phyloP scores from a whole-genome alignment of 106 monocot genomes.

The Posidonia australis region DNA sequence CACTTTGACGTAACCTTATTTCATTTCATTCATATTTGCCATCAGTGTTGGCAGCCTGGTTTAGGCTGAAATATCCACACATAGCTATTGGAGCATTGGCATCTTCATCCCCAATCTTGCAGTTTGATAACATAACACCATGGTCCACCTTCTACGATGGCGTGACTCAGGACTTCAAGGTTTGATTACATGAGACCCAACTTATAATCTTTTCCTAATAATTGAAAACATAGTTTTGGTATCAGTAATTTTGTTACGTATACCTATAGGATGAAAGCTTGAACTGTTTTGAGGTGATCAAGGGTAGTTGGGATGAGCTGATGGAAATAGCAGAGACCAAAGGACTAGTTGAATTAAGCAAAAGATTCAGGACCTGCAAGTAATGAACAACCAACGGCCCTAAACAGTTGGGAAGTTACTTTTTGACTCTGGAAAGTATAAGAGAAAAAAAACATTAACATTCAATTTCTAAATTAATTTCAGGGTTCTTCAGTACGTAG shows the following conservation, averaged over 20 bases:
- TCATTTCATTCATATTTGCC: background rate
- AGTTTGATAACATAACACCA: constrained; percentile 77
- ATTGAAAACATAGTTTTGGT: background rate
- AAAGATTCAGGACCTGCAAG: constrained; percentile 65
- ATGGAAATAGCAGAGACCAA: constrained; percentile 34
- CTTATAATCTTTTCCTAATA: no score
- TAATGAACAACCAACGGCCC: constrained; percentile 9
- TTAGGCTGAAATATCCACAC: constrained; percentile 91
- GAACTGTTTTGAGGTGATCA: constrained; percentile 81
- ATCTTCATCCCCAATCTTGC: constrained; percentile 84
- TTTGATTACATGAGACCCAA: constrained; percentile 4
- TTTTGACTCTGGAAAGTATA: no score
- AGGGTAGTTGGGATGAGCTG: constrained; percentile 76
- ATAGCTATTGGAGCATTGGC: constrained; percentile 79
- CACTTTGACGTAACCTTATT: background rate
- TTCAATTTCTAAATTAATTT: background rate
- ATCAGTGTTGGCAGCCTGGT: constrained; percentile 95
- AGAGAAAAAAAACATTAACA: background rate
- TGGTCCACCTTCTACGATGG: constrained; percentile 83
- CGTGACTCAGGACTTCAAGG: constrained; percentile 87
- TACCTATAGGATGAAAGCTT: constrained; percentile 57
- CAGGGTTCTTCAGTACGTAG: constrained; percentile 35
- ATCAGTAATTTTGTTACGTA: background rate
- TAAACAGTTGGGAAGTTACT: no score
- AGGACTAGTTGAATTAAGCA: constrained; percentile 49